Conservation (phyloP, 2,329 filamentous ascomycete species). For the Westerdykella sp. region DNA sequence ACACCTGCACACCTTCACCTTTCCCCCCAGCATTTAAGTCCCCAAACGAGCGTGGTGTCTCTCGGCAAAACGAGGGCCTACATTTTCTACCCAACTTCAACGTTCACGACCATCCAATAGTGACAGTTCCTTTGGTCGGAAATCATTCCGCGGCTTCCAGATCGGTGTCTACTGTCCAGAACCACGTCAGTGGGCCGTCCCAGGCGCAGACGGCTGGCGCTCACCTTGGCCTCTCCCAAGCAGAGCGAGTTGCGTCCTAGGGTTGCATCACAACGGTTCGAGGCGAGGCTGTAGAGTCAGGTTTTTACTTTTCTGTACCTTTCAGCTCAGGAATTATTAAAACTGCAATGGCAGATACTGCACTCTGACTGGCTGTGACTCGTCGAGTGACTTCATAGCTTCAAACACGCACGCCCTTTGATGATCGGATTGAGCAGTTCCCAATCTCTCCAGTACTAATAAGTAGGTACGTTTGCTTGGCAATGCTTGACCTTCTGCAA, state of each 20-base stretch:
- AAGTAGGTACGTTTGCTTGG: conserved; percentile 21
- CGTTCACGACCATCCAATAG: neutral
- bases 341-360: neutral
- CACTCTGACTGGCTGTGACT: conserved; percentile 4
- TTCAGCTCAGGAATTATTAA: neutral
- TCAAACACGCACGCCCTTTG: conserved; percentile 11
- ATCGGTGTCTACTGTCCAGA: neutral
- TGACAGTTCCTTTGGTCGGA: neutral
- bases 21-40: conserved; percentile 3
- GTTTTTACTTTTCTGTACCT: no score
- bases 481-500: conserved; percentile 21
- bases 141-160: neutral
- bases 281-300: neutral
- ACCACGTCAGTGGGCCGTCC: no score
- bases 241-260: no score
- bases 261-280: conserved; percentile 8
- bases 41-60: neutral
- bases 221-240: no score
- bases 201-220: no score
- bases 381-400: conserved; percentile 11
- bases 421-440: conserved; percentile 12
- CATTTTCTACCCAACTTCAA: neutral
- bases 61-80: conserved; percentile 1
- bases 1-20: conserved; percentile 12
- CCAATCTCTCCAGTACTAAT: conserved; percentile 9